phyloP scores from a whole-genome alignment of 768 basidiomycete species.

The Suillus tomentosus region DNA sequence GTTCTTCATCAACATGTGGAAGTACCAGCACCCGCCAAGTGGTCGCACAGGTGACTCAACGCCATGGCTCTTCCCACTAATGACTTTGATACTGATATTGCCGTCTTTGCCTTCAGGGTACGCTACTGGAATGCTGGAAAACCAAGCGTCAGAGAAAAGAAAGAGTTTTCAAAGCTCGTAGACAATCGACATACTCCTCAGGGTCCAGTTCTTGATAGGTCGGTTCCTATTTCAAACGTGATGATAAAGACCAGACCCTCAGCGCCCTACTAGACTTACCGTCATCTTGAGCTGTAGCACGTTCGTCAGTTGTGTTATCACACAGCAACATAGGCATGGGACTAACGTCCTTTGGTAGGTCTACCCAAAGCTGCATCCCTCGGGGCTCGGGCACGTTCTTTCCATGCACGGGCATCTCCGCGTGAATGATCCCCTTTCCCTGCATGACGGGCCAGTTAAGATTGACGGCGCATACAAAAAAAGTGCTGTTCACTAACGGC shows the following conservation, averaged over 20 bases:
- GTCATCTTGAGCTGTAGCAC: conserved; percentile 73
- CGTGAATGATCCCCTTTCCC: conserved; percentile 76
- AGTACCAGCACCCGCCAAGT: conserved; percentile 92
- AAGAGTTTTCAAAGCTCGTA: background rate
- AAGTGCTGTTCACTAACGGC: conserved; percentile 48
- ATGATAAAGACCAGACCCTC: conserved; percentile 14
- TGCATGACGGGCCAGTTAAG: conserved; percentile 17
- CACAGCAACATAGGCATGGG: background rate
- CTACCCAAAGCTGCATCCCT: conserved; percentile 89
- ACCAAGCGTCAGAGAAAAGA: conserved; percentile 9
- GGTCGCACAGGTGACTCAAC: conserved; percentile 87
- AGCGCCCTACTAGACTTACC: conserved; percentile 34
- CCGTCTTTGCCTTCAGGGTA: conserved; percentile 73
- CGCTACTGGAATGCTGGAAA: conserved; percentile 64
- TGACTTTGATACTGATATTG: conserved; percentile 73
- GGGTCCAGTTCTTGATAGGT: conserved; percentile 82
- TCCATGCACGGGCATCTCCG: conserved; percentile 86
- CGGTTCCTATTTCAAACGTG: conserved; percentile 51
- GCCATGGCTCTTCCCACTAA: conserved; percentile 88
- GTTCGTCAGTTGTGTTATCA: conserved; percentile 20
- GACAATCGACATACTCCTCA: conserved; percentile 45
- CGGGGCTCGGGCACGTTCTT: conserved; percentile 67
- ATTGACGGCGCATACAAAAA: conserved; percentile 8
- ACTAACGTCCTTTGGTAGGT: conserved; percentile 68
- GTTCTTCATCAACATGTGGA: conserved; percentile 72